Percentiles rank a stretch among this genome's conserved stretches.
phyloP scores from a whole-genome alignment of 257 asterid species.

The Phtheirospermum japonicum region DNA sequence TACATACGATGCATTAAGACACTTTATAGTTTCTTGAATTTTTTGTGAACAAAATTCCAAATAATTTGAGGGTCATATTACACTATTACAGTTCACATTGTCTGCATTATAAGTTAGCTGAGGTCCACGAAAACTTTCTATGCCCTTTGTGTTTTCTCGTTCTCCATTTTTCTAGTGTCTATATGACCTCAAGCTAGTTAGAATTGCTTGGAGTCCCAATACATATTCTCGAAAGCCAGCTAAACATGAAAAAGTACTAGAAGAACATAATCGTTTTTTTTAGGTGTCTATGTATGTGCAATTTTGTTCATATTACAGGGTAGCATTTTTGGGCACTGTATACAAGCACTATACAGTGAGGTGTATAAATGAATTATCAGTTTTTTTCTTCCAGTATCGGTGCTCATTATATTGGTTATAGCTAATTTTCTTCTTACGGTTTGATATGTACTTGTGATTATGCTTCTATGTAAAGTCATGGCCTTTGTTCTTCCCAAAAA shows the following conservation, averaged over 20 bases:
- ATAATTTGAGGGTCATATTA: background rate
- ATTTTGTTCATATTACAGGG: background rate
- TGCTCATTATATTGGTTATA: no score
- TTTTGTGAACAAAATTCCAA: background rate
- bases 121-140: background rate
- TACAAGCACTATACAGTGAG: no score
- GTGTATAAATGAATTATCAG: no score
- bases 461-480: constrained; percentile 1
- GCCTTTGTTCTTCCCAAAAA: background rate
- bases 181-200: background rate
- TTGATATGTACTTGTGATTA: background rate
- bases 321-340: background rate
- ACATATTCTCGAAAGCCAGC: background rate
- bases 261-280: background rate
- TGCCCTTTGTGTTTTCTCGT: no score
- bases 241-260: no score
- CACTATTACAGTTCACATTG: no score
- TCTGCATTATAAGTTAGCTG: background rate
- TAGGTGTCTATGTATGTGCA: background rate
- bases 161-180: background rate
- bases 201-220: background rate
- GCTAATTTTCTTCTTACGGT: background rate
- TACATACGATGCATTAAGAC: background rate
- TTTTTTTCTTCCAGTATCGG: no score
- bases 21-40: background rate